Conservation (phyloP, 1,284 basidiomycete species). For the Schizopora paradoxa region DNA sequence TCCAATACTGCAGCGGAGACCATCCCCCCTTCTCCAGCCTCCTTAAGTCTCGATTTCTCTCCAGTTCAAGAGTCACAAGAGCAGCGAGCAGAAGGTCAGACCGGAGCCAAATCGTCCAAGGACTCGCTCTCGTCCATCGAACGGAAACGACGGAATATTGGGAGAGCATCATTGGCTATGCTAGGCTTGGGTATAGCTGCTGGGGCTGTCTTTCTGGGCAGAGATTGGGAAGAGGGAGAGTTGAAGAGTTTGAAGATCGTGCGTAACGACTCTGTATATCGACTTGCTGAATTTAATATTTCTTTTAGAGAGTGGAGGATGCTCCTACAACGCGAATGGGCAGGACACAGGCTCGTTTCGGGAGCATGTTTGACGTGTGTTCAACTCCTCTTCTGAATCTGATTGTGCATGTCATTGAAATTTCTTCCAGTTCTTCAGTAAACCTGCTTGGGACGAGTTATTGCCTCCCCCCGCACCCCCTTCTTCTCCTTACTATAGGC, state of each 20-base stretch:
- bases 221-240: slow-evolving; percentile 58
- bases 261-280: slow-evolving; percentile 29
- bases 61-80: slow-evolving; percentile 34
- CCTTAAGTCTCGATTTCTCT: slow-evolving; percentile 52
- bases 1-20: slow-evolving; percentile 2
- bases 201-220: slow-evolving; percentile 51
- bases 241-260: slow-evolving; percentile 48
- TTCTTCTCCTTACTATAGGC: slow-evolving; percentile 81
- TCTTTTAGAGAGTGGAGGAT: slow-evolving; percentile 44
- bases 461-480: slow-evolving; percentile 87
- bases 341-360: slow-evolving; percentile 54
- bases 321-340: slow-evolving; percentile 56
- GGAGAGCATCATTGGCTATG: slow-evolving; percentile 41
- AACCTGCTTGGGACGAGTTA: slow-evolving; percentile 89
- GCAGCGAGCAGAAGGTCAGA: slow-evolving; percentile 32
- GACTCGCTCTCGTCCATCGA: slow-evolving; percentile 71
- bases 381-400: slow-evolving; percentile 1
- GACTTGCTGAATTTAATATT: slow-evolving; percentile 16
- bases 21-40: slow-evolving; percentile 11
- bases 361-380: slow-evolving; percentile 60
- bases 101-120: slow-evolving; percentile 69
- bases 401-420: slow-evolving; percentile 7
- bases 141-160: slow-evolving; percentile 50
- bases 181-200: slow-evolving; percentile 49
- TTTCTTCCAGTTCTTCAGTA: slow-evolving; percentile 70